phyloP scores from a whole-genome alignment of 768 basidiomycete genomes.

The Termitomyces sp. region DNA sequence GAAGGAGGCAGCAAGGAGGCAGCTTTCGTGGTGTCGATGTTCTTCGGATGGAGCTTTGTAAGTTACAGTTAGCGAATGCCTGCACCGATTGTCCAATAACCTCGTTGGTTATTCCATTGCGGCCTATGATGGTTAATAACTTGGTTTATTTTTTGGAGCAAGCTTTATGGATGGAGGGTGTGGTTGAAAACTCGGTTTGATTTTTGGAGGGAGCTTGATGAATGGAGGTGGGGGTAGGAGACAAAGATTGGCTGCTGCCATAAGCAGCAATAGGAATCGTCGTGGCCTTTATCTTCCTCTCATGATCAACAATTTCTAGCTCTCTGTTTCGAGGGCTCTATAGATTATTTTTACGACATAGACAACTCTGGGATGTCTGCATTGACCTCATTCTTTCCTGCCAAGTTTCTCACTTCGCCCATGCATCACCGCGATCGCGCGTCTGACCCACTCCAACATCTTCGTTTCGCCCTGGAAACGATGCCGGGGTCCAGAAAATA shows the following conservation, averaged over 20 bases:
- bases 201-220: not conserved
- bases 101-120: not conserved
- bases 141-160: not conserved
- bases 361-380: slow-evolving; percentile 15
- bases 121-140: not conserved
- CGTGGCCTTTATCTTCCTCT: not conserved
- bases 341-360: slow-evolving; percentile 2
- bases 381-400: slow-evolving; percentile 32
- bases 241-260: slow-evolving; percentile 6
- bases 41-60: not conserved
- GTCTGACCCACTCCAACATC: slow-evolving; percentile 63
- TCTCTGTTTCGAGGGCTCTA: slow-evolving; percentile 2
- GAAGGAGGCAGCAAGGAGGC: not conserved
- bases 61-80: too few species aligned
- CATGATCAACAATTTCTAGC: slow-evolving; percentile 9
- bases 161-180: not conserved
- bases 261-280: slow-evolving; percentile 1
- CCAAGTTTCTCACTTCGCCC: slow-evolving; percentile 46
- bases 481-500: slow-evolving; percentile 80
- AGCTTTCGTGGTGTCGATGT: not conserved
- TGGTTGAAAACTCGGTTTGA: not conserved
- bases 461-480: slow-evolving; percentile 73
- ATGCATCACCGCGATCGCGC: slow-evolving; percentile 53
- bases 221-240: not conserved
- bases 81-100: not conserved